phyloP scores from a whole-genome alignment of 306 rosid genomes.

The Coriaria nepalensis region DNA sequence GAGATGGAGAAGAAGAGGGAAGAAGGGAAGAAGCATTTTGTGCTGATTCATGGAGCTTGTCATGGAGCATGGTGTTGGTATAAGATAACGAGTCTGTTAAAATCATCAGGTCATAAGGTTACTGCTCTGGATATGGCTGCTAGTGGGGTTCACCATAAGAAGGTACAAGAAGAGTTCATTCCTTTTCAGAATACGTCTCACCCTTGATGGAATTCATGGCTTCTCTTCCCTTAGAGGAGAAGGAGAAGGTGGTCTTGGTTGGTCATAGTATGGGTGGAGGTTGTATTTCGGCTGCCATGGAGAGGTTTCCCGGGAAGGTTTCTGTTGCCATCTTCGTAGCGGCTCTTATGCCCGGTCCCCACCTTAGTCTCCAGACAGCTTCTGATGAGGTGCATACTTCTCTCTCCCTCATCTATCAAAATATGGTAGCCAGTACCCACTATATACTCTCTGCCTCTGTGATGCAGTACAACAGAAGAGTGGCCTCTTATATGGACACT shows the following conservation, averaged over 20 bases:
- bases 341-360: slow-evolving; percentile 27
- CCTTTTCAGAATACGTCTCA: slow-evolving; percentile 22
- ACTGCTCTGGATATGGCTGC: slow-evolving; percentile 45
- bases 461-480: background rate
- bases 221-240: slow-evolving; percentile 20
- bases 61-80: slow-evolving; percentile 71
- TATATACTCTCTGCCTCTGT: no score
- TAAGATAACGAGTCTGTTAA: slow-evolving; percentile 22
- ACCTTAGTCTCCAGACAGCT: background rate
- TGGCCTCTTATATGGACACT: slow-evolving; percentile 11
- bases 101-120: slow-evolving; percentile 30
- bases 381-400: no score
- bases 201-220: slow-evolving; percentile 32
- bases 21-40: slow-evolving; percentile 21
- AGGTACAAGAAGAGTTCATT: slow-evolving; percentile 16
- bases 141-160: slow-evolving; percentile 32
- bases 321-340: slow-evolving; percentile 31
- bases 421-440: no score
- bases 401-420: no score
- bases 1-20: slow-evolving; percentile 1
- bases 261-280: slow-evolving; percentile 45
- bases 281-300: slow-evolving; percentile 41
- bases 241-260: slow-evolving; percentile 39
- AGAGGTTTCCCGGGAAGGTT: slow-evolving; percentile 34
- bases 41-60: slow-evolving; percentile 43